A percentile compares a stretch with the other conserved stretches of the same genome.
These are phyloP conservation scores for Leccinum sublutescens DNA, from an alignment of 768 basidiomycete species.

Conservation along the genomic window DNA sequence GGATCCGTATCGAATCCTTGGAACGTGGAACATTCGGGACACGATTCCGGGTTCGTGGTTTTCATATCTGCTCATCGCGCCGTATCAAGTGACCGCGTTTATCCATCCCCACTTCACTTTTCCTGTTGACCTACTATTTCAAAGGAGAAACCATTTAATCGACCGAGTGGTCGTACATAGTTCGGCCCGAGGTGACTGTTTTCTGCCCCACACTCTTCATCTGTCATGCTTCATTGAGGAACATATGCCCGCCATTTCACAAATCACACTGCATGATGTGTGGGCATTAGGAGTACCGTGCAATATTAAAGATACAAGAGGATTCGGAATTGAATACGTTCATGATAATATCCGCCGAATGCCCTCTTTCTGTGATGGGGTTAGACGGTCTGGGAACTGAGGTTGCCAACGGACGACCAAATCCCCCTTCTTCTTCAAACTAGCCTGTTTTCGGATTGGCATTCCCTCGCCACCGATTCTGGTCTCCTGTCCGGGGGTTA, in stretches of 20 bases:
- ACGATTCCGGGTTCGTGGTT: background rate
- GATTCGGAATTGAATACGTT: constrained; percentile 6
- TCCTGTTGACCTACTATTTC: background rate
- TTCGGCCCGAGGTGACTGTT: no score
- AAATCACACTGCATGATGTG: constrained; percentile 1
- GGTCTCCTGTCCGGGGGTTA: constrained; percentile 77
- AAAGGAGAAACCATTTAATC: no score
- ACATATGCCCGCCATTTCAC: background rate
- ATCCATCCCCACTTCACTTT: background rate
- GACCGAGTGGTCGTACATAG: no score
- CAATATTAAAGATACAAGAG: constrained; percentile 9
- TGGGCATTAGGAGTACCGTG: constrained; percentile 11
- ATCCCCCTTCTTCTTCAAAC: constrained; percentile 74
- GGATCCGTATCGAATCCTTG: background rate
- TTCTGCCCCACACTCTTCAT: background rate
- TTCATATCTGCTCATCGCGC: constrained; percentile 16
- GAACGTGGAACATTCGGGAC: background rate
- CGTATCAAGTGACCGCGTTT: constrained; percentile 6
- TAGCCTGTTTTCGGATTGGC: constrained; percentile 83
- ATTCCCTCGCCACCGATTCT: constrained; percentile 78
- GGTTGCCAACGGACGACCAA: constrained; percentile 81
- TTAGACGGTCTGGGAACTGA: constrained; percentile 76
- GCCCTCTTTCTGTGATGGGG: constrained; percentile 76
- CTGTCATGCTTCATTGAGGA: background rate
- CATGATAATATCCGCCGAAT: constrained; percentile 63